Evolutionary conservation across 306 rosid genomes (phyloP), one percentile per base, ranked within the genome.

Genomic region (Lotus japonicus): DNA sequence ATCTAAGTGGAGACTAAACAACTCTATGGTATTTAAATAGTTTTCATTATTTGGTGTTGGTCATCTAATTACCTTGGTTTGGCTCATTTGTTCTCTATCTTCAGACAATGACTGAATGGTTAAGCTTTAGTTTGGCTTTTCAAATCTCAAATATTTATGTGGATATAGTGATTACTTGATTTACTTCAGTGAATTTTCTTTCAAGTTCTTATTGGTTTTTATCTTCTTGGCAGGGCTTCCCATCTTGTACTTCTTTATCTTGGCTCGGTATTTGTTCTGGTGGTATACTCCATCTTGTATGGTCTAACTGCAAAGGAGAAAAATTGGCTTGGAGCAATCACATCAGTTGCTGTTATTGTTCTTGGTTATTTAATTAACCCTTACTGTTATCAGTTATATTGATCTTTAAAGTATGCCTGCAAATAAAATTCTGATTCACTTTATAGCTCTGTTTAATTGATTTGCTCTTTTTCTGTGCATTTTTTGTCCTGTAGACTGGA

Each of bases 311-410:
- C 83, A 73, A 79, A 79, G 75, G 97, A 92, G 58, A 79, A 85
- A 52, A 85, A 88, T 43, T 92, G 99, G 99, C 96, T 95, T 76
- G 99, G 99, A 74, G 96, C 89, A 72, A 78, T 86, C 71, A 90
- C 99, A 64, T 88, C 99, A 49, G 91, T 86, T 76, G 99, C 99
- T 81, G 97, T 95, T 67, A 87, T 95, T 57, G 84, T 95, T 84
- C 95, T 95, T 66, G 99, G 99, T 95, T 81, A 76, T 72, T 58
- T 56, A 23, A 52, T 49, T 54, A 68, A 41, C 64, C 48, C 53
- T 50, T 52, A 19, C 23, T 80, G 51, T 64, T 18, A 62, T 70
- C 76, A 55, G 26, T 56, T 58, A 23, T 73, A 51, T 80, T 69
- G 38, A 42, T 48, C 35, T 39, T 16, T 54, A 18, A 18, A 33